Evolutionary conservation across 495 filamentous ascomycete species (phyloP), one percentile per base, ranked within the genome.

Genomic region (Lindgomyces ingoldianus): DNA sequence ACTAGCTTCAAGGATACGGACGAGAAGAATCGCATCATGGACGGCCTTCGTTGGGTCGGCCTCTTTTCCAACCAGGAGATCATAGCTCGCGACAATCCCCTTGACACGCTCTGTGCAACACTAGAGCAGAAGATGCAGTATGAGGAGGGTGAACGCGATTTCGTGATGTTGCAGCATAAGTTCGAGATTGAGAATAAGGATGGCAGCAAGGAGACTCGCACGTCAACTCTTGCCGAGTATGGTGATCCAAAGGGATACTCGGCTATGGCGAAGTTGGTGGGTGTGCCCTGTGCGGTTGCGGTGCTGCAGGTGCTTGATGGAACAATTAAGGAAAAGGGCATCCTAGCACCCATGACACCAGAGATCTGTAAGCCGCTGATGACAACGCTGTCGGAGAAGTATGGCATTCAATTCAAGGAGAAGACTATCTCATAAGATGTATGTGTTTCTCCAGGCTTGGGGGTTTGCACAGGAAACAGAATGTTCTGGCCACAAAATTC

Each of bases 101-200:
- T 96, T 27, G 92, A 96, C 68, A 93, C 89, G 19, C 84, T 98
- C 19, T 97, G 93, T 76, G 92, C 91, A 30, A 89, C 87, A 18
- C 83, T 97, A 12, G 92, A 96, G 79, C 74, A 89, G 79, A 96
- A 96, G 84, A 96, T 96, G 91, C 83, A 89, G 74, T 97, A 87
- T 74, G 90, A 82, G 67, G 81, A 87, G 59, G 86, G 83, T 39
- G 94, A 96, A 85, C 86, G 93, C 41, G 91, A 95, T 72, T 78
- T 96, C 70, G 70, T 78, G 14, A 90, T 94, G 83, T 84, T 96
- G 41, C 91, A 95, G 79, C 94, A 98, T 83, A 91, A 89, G 74
- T 97, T 96, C 74, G 88, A 87, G 74, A 90, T 97, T 70, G 89
- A 96, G 81, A 76, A 87, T 73, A 84, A 85, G 73, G 90, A 96